Conservation (phyloP, 768 basidiomycete species). For the Lanmaoa pseudosensibilis region DNA sequence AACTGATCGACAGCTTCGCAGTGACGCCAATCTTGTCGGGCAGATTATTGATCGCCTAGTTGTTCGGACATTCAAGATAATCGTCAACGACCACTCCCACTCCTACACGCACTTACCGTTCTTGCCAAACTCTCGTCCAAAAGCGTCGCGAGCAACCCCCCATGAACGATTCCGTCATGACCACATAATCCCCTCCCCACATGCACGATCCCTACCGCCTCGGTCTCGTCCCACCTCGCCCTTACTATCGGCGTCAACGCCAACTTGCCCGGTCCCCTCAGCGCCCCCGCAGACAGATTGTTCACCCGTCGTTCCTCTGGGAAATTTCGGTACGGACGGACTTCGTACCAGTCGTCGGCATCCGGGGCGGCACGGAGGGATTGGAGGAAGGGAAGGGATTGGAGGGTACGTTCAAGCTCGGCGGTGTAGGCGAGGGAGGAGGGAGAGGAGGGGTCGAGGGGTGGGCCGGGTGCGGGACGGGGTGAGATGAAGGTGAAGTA, state of each 20-base stretch:
- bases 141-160: conserved; percentile 86
- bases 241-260: conserved; percentile 79
- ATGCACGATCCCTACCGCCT: conserved; percentile 72
- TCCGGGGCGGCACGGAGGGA: conserved; percentile 50
- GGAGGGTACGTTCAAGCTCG: conserved; percentile 66
- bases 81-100: background rate
- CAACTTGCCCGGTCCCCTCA: conserved; percentile 86
- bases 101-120: conserved; percentile 53
- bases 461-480: conserved; percentile 71
- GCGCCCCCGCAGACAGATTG: conserved; percentile 77
- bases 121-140: conserved; percentile 84
- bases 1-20: conserved; percentile 77
- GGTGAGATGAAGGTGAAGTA: conserved; percentile 72
- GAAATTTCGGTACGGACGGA: conserved; percentile 67
- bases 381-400: conserved; percentile 59
- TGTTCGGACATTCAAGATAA: conserved; percentile 5
- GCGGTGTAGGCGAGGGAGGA: conserved; percentile 58
- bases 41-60: conserved; percentile 79
- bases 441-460: conserved; percentile 48
- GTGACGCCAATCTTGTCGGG: conserved; percentile 93
- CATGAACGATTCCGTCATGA: conserved; percentile 93
- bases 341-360: conserved; percentile 69
- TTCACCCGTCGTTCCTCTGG: conserved; percentile 78
- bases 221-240: conserved; percentile 70
- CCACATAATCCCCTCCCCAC: conserved; percentile 87